Conservation (phyloP, 2,329 filamentous ascomycete genomes). For the Shiraia sp. region DNA sequence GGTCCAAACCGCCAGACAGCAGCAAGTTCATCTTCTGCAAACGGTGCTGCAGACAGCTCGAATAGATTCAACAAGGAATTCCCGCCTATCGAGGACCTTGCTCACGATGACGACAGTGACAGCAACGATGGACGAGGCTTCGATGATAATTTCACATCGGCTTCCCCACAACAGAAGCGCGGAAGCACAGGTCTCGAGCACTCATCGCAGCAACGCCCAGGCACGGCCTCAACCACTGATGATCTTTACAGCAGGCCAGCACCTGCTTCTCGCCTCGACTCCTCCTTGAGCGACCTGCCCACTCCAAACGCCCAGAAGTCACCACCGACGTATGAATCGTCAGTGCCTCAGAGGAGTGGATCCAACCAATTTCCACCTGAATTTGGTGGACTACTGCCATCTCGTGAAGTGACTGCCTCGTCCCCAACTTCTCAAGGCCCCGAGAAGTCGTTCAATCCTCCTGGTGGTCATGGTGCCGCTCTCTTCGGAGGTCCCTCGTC, state of each 20-base stretch:
- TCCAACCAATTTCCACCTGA: slow-evolving; percentile 57
- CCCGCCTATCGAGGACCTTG: slow-evolving; percentile 87
- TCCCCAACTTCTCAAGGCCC: slow-evolving; percentile 42
- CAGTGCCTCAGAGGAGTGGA: slow-evolving; percentile 40
- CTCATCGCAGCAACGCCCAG: slow-evolving; percentile 30
- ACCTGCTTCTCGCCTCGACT: slow-evolving; percentile 41
- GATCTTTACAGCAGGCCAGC: slow-evolving; percentile 39
- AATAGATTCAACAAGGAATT: slow-evolving; percentile 75
- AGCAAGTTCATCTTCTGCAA: slow-evolving; percentile 40
- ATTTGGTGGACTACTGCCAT: slow-evolving; percentile 60
- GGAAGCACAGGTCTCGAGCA: slow-evolving; percentile 30
- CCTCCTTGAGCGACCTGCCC: slow-evolving; percentile 51
- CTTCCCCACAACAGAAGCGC: slow-evolving; percentile 48
- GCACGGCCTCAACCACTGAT: slow-evolving; percentile 29
- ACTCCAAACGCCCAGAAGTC: slow-evolving; percentile 60
- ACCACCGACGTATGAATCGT: slow-evolving; percentile 60
- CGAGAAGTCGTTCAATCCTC: slow-evolving; percentile 42
- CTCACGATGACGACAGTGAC: slow-evolving; percentile 82
- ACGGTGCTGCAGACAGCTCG: slow-evolving; percentile 39
- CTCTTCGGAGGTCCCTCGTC: slow-evolving; percentile 45
- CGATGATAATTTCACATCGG: slow-evolving; percentile 86
- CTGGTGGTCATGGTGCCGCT: slow-evolving; percentile 45
- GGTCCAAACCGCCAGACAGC: slow-evolving; percentile 56
- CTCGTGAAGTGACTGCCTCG: slow-evolving; percentile 57
- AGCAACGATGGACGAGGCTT: slow-evolving; percentile 72